Base-by-base conservation (phyloP, 495 filamentous ascomycete genomes). In the Haplographium delicatum region DNA sequence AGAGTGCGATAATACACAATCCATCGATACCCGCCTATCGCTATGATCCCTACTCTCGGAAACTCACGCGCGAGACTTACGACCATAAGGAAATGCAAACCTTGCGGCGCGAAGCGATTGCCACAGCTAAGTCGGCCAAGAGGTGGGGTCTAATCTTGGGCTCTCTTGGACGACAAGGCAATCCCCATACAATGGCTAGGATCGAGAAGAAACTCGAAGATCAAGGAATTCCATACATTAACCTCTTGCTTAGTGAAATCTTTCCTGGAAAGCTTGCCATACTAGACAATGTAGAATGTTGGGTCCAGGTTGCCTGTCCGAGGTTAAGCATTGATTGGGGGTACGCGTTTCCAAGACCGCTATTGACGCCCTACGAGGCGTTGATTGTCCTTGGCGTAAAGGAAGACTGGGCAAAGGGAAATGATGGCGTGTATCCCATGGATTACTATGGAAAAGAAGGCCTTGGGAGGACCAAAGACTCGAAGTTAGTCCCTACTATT, bases 1-100 rank as follows among this genome's bases (percentile, higher is more conserved):
- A 99, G 65, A 89, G 84, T 51, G 91, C 91, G 53, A 97, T 99
- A 93, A 99, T 99, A 57, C 90, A 96, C 64, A 97, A 97, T 68
- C 93, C 93, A 0, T 62, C 68, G 5, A 80, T 96, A 11, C 85
- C 91, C 2, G 90, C 94, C 9, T 97, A 96, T 70, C 82, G 94
- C 16, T 99, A 99, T 63, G 93, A 99, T 62, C 93, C 93, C 0
- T 99, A 99, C 68, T 89, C 88, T 26, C 79, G 91, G 23, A 90
- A 86, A 34, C 76, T 99, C 8, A 96, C 94, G 4, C 82, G 82
- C 43, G 93, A 99, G 64, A 81, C 72, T 22, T 99, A 97, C 65
- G 83, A 83, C 33, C 94, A 97, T 69, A 77, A 81, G 13, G 88
- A 94, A 54, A 93, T 99, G 77, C 87, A 91, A 51, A 76, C 75